These are phyloP conservation scores for Craspedostauros australis DNA, from an alignment of 108 stramenopile species.

Conservation along the genomic window DNA sequence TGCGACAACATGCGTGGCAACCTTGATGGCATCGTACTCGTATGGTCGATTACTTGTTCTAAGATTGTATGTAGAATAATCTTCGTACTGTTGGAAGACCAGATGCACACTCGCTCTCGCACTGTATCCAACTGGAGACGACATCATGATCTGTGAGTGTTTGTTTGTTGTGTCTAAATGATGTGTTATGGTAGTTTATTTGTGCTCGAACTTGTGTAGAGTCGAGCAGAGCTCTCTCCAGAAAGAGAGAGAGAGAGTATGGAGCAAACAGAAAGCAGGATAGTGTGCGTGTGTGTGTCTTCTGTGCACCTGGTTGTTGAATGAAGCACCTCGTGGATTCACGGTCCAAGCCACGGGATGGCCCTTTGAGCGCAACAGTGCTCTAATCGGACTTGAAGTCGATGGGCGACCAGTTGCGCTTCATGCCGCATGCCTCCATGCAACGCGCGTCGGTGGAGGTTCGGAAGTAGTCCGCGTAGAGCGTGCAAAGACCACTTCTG, in stretches of 20 bases:
- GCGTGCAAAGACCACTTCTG: conserved; percentile 69
- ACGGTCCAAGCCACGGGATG: background rate
- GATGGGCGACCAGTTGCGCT: conserved; percentile 39
- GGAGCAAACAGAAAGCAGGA: background rate
- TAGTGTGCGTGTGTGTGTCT: background rate
- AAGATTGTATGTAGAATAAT: too few relatives aligned
- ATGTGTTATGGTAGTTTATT: too few relatives aligned
- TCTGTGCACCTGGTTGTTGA: background rate
- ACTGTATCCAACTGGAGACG: too few relatives aligned
- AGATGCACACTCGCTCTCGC: too few relatives aligned
- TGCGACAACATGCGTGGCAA: too few relatives aligned
- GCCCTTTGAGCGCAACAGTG: background rate
- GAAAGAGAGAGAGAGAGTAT: background rate
- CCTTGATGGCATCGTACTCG: too few relatives aligned
- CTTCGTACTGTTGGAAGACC: too few relatives aligned
- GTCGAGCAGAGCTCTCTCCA: background rate
- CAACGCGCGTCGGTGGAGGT: conserved; percentile 60
- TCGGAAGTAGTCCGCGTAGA: conserved; percentile 81
- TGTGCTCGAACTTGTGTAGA: too few relatives aligned
- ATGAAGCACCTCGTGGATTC: background rate
- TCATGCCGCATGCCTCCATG: conserved; percentile 79
- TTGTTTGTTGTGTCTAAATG: too few relatives aligned
- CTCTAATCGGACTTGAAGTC: background rate
- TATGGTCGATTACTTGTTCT: too few relatives aligned
- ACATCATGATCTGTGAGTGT: too few relatives aligned